phyloP scores from a whole-genome alignment of 352 stramenopile species.

The Salisapilia sapeloensis region DNA sequence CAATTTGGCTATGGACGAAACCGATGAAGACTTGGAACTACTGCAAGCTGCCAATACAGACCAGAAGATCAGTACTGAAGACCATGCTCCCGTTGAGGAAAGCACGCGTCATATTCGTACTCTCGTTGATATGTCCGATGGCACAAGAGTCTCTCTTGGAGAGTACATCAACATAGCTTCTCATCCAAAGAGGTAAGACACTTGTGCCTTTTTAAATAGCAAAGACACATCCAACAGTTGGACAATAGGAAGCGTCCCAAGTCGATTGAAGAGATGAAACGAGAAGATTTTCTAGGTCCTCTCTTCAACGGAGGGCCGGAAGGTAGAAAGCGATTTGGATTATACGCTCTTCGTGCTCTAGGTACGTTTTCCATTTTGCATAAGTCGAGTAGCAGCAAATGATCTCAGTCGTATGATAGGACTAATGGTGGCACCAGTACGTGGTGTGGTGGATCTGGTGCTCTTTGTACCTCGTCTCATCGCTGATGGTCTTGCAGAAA shows the following conservation, averaged over 20 bases:
- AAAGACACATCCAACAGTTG: too few relatives aligned
- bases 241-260: slow-evolving; percentile 12
- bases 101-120: slow-evolving; percentile 15
- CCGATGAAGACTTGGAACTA: too few relatives aligned
- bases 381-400: background rate
- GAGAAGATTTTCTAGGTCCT: slow-evolving; percentile 39
- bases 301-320: slow-evolving; percentile 37
- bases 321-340: slow-evolving; percentile 28
- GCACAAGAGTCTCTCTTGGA: slow-evolving; percentile 27
- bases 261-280: slow-evolving; percentile 28
- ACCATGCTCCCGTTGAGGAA: slow-evolving; percentile 12
- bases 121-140: slow-evolving; percentile 39
- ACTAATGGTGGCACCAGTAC: slow-evolving; percentile 32
- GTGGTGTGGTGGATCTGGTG: slow-evolving; percentile 23
- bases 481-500: slow-evolving; percentile 19
- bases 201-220: too few relatives aligned
- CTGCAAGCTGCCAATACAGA: slow-evolving; percentile 7
- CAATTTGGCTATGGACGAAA: background rate
- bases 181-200: too few relatives aligned
- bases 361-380: slow-evolving; percentile 8
- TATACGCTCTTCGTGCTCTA: slow-evolving; percentile 29
- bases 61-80: slow-evolving; percentile 6
- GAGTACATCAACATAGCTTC: slow-evolving; percentile 48
- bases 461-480: slow-evolving; percentile 27
- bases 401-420: slow-evolving; percentile 7